phyloP scores from a whole-genome alignment of 495 filamentous ascomycete species.

The Cladorrhinum samala region DNA sequence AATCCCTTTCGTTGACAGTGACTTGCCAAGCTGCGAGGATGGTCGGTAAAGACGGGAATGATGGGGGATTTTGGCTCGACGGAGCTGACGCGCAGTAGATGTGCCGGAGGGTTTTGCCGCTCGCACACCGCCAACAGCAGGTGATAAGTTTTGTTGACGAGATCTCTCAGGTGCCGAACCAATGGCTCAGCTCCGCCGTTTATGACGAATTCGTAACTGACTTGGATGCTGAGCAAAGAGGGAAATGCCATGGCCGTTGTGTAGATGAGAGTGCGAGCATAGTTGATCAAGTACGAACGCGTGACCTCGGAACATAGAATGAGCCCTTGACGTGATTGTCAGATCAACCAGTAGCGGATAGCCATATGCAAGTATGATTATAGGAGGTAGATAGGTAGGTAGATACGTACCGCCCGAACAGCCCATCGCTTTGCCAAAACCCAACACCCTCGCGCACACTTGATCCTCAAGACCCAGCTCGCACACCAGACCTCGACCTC shows the following conservation, averaged over 20 bases:
- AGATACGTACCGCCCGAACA: constrained; percentile 61
- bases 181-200: constrained; percentile 36
- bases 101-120: constrained; percentile 7
- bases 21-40: constrained; percentile 44
- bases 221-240: constrained; percentile 43
- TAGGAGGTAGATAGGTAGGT: not conserved
- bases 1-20: constrained; percentile 46
- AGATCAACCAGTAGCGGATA: too few species aligned
- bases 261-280: constrained; percentile 56
- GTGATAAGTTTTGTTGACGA: constrained; percentile 24
- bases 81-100: constrained; percentile 18
- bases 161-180: constrained; percentile 16
- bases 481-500: constrained; percentile 62
- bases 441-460: constrained; percentile 65
- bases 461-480: constrained; percentile 57
- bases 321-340: constrained; percentile 35
- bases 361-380: too few species aligned
- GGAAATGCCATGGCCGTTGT: constrained; percentile 54
- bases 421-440: constrained; percentile 71
- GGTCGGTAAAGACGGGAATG: constrained; percentile 36
- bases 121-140: constrained; percentile 15
- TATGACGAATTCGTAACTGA: constrained; percentile 44
- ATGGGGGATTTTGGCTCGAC: constrained; percentile 32
- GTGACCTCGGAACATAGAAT: constrained; percentile 43
- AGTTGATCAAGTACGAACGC: constrained; percentile 57